Evolutionary conservation across 75 land plant genomes (phyloP).

Genomic region (Chamaecyparis obtusa): DNA sequence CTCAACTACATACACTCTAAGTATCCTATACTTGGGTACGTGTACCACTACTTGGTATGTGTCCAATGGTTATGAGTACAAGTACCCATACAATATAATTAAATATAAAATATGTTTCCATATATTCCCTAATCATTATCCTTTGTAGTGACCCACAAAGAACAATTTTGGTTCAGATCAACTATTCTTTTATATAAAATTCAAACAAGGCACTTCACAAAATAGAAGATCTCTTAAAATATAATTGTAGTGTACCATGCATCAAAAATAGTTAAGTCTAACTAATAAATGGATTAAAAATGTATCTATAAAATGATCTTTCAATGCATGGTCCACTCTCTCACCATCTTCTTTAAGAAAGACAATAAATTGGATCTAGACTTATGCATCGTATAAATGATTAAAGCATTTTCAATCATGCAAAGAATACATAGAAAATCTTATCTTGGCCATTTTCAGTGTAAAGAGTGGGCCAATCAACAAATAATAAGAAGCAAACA

Average conservation of each 20-base stretch:
- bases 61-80: too few relatives aligned
- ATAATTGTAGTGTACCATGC: too few relatives aligned
- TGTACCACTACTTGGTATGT: too few relatives aligned
- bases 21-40: too few relatives aligned
- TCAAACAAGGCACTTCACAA: not conserved
- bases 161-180: not conserved
- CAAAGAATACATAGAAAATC: not conserved
- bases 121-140: too few relatives aligned
- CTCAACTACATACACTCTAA: too few relatives aligned
- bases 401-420: not conserved
- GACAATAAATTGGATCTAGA: not conserved
- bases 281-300: too few relatives aligned
- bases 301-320: not conserved
- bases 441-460: not conserved
- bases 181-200: not conserved
- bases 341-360: not conserved
- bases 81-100: too few relatives aligned
- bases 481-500: not conserved
- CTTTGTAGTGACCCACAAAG: too few relatives aligned
- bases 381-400: not conserved
- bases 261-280: too few relatives aligned
- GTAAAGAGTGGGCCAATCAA: not conserved
- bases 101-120: too few relatives aligned
- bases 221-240: not conserved
- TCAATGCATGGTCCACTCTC: constrained; percentile 6